phyloP scores from a whole-genome alignment of 2,329 filamentous ascomycete genomes.

The Chaetomium strumarium region DNA sequence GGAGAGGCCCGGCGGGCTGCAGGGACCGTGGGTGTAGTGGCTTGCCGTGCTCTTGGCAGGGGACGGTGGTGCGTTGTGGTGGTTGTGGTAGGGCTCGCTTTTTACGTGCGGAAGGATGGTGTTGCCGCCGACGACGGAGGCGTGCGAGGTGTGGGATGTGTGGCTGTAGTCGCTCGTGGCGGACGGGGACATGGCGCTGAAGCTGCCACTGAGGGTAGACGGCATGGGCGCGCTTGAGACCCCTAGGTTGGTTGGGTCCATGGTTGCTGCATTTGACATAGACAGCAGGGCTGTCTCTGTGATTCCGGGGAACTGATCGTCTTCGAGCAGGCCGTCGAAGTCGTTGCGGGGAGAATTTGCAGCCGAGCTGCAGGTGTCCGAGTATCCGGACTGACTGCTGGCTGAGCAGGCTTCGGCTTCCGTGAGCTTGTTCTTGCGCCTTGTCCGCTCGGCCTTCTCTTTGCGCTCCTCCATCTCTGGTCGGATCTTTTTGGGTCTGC shows the following conservation, averaged over 20 bases:
- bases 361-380: slow-evolving; percentile 51
- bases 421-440: slow-evolving; percentile 47
- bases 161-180: slow-evolving; percentile 41
- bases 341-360: slow-evolving; percentile 48
- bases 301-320: slow-evolving; percentile 28
- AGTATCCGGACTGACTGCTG: slow-evolving; percentile 51
- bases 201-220: slow-evolving; percentile 22
- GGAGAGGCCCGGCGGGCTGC: slow-evolving; percentile 54
- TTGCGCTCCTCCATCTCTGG: slow-evolving; percentile 51
- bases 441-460: slow-evolving; percentile 51
- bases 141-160: slow-evolving; percentile 40
- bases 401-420: slow-evolving; percentile 40
- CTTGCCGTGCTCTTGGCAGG: slow-evolving; percentile 47
- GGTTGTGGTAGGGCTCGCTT: slow-evolving; percentile 7
- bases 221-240: slow-evolving; percentile 39
- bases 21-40: slow-evolving; percentile 39
- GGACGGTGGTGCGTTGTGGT: slow-evolving; percentile 33
- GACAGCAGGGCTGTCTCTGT: slow-evolving; percentile 37
- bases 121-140: neutral
- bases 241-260: slow-evolving; percentile 34
- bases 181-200: slow-evolving; percentile 40
- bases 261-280: slow-evolving; percentile 23
- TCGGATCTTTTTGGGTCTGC: slow-evolving; percentile 56
- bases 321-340: slow-evolving; percentile 33
- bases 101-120: slow-evolving; percentile 4